Percentiles rank a stretch among this genome's conserved stretches.
Evolutionary conservation across 139 green algal species (phyloP).

Genomic region (Tetraselmis chui): DNA sequence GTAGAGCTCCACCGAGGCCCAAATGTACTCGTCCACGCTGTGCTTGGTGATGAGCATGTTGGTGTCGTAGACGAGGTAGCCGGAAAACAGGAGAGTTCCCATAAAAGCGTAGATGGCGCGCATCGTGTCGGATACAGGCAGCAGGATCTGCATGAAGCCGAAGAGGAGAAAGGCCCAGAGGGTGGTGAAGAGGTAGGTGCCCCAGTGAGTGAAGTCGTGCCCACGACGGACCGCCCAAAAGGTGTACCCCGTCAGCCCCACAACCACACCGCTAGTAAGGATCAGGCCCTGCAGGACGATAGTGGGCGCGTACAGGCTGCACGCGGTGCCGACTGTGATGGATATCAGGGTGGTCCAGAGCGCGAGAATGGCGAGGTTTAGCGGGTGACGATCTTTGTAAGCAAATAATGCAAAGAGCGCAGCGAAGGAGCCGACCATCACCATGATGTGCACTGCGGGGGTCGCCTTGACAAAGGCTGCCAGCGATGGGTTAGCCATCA

Average conservation of each 20-base stretch:
- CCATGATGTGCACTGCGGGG: conserved; percentile 20
- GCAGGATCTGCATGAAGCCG: conserved; percentile 60
- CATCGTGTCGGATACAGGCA: conserved; percentile 9
- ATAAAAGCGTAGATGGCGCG: conserved; percentile 48
- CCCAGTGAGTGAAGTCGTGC: conserved; percentile 40
- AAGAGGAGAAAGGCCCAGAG: conserved; percentile 40
- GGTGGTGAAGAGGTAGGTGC: conserved; percentile 54
- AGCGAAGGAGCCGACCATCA: conserved; percentile 24
- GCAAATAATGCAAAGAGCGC: conserved; percentile 35
- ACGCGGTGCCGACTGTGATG: conserved; percentile 36
- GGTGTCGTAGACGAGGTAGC: conserved; percentile 55
- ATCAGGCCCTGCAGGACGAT: conserved; percentile 52
- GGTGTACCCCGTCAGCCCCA: conserved; percentile 51
- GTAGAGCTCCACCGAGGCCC: conserved; percentile 57
- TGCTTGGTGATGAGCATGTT: conserved; percentile 32
- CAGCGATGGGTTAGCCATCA: conserved; percentile 25
- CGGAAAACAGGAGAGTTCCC: conserved; percentile 53
- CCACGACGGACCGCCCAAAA: conserved; percentile 53
- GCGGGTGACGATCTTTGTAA: conserved; percentile 49
- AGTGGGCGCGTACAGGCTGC: conserved; percentile 34
- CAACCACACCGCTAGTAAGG: conserved; percentile 43
- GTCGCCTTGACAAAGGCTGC: conserved; percentile 25
- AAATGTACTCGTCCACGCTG: conserved; percentile 65
- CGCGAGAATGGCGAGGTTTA: conserved; percentile 55
- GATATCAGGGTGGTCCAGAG: conserved; percentile 30